Base-by-base conservation (phyloP, 805 yeast species). In the Kuraishia hungarica region DNA sequence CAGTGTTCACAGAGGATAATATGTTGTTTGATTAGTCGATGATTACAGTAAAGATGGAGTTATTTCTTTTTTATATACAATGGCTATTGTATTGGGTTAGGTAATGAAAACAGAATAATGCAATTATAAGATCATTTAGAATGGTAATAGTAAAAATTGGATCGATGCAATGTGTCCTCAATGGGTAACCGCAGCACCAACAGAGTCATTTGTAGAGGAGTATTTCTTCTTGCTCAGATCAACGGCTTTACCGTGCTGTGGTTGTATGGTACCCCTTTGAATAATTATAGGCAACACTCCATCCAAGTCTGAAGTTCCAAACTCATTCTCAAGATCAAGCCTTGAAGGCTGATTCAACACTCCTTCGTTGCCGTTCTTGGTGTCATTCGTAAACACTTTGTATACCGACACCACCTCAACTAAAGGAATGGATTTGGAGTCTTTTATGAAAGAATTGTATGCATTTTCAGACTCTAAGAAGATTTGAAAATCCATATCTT, bases 321-420 rank as follows among this genome's bases (percentile, higher is more conserved):
- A 89, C 63, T 89, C 94, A 59, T 79, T 79, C 53, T 76, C 77
- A 47, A 89, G 66, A 57, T 84, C 87, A 20, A 74, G 72, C 55
- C 81, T 78, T 7, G 93, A 85, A 1, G 93, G 96, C 62, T 81
- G 84, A 53, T 85, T 88, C 24, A 87, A 66, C 8, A 78, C 76
- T 55, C 96, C 96, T 61, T 82, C 87, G 2, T 82, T 72, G 35
- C 96, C 96, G 48, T 72, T 72, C 51, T 88, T 86, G 23, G 73
- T 74, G 57, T 77, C 77, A 55, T 81, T 79, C 22, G 79, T 49
- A 49, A 21, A 53, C 17, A 53, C 47, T 39, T 53, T 48, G 52
- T 48, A 53, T n/a, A 23, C 39, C 5, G 55, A 29, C 19, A 53
- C 55, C 2, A 47, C 52, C 10, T 49, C 49, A 49, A 46, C 35